Evolutionary conservation across 371 early-diverging fungal species (phyloP).

Genomic region (Saksenaea oblongispora): DNA sequence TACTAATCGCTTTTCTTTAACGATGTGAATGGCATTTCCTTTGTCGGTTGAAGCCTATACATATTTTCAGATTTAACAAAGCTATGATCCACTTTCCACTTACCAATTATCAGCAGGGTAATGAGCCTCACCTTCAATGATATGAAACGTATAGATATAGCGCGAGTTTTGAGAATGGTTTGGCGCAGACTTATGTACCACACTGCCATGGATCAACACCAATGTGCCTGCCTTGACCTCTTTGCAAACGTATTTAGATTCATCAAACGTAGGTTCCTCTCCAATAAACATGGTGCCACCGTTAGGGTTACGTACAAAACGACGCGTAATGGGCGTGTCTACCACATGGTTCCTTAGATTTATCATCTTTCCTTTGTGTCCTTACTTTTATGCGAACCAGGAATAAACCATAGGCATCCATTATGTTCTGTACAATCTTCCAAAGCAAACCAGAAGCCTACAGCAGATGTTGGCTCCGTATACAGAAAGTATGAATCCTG

Average conservation of each 20-base stretch:
- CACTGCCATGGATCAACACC: conserved; percentile 90
- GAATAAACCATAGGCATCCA: conserved; percentile 87
- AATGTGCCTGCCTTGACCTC: conserved; percentile 66
- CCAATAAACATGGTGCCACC: conserved; percentile 64
- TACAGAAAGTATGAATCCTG: conserved; percentile 93
- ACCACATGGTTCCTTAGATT: background rate
- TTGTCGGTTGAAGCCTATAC: conserved; percentile 18
- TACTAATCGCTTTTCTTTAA: background rate
- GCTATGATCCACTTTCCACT: background rate
- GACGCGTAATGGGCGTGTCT: conserved; percentile 66
- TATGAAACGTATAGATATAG: conserved; percentile 93
- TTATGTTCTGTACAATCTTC: conserved; percentile 90
- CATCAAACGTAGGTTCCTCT: conserved; percentile 40
- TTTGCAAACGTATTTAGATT: conserved; percentile 37
- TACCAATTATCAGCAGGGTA: conserved; percentile 76
- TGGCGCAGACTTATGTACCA: conserved; percentile 81
- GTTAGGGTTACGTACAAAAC: conserved; percentile 70
- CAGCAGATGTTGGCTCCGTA: conserved; percentile 82
- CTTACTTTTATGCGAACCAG: conserved; percentile 83
- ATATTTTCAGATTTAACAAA: background rate
- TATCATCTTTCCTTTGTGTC: background rate
- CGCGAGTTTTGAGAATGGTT: conserved; percentile 80
- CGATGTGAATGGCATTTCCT: background rate
- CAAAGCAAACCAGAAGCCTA: conserved; percentile 93
- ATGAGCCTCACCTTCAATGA: conserved; percentile 75